Evolutionary conservation across 2,329 filamentous ascomycete genomes (phyloP).

Genomic region (Daldinia sp.): DNA sequence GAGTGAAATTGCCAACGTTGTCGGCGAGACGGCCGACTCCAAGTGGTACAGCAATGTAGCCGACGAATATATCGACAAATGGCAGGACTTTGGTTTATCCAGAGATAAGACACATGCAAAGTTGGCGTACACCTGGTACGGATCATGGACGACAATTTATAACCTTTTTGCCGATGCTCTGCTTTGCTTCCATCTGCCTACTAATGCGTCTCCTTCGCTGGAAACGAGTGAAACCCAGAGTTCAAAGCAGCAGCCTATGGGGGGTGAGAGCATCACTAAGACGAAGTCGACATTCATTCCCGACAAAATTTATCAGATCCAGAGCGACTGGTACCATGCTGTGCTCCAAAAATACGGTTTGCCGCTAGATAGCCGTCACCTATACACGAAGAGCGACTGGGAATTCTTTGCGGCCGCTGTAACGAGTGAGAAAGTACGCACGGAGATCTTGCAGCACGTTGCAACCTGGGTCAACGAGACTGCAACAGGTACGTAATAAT

Average conservation of each 20-base stretch:
- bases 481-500: slow-evolving; percentile 63
- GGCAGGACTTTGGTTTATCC: slow-evolving; percentile 77
- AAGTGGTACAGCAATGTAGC: slow-evolving; percentile 73
- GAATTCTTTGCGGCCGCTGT: slow-evolving; percentile 90
- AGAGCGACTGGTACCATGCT: slow-evolving; percentile 83
- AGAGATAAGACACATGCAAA: slow-evolving; percentile 80
- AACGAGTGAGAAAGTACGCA: slow-evolving; percentile 73
- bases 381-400: slow-evolving; percentile 93
- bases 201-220: slow-evolving; percentile 37
- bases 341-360: slow-evolving; percentile 86
- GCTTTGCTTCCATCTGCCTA: slow-evolving; percentile 78
- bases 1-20: slow-evolving; percentile 73
- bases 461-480: slow-evolving; percentile 89
- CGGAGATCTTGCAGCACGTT: slow-evolving; percentile 78
- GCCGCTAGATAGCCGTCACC: slow-evolving; percentile 82
- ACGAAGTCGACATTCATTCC: slow-evolving; percentile 71
- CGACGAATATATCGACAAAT: slow-evolving; percentile 75
- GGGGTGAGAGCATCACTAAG: slow-evolving; percentile 31
- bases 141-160: slow-evolving; percentile 85
- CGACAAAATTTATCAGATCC: slow-evolving; percentile 79
- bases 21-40: slow-evolving; percentile 69
- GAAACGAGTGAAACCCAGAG: slow-evolving; percentile 45
- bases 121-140: slow-evolving; percentile 83
- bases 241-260: slow-evolving; percentile 41
- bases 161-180: slow-evolving; percentile 81